Base-by-base conservation (phyloP, 2,329 filamentous ascomycete genomes). In the Paracamarosporium sp. region DNA sequence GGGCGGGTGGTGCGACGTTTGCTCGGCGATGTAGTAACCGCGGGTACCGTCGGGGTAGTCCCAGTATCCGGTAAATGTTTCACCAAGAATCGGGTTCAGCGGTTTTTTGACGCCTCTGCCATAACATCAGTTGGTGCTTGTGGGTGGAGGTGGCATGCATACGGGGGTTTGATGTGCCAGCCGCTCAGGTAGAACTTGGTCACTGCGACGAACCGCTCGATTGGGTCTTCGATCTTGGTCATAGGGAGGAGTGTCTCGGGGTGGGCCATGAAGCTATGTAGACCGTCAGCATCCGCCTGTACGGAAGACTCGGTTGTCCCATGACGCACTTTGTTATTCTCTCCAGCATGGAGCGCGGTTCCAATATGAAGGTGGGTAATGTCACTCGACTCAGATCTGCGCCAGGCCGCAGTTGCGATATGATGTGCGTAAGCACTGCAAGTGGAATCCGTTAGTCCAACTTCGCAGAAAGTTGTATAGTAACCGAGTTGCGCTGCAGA, bases 111-210 rank as follows among this genome's bases (percentile, higher is more conserved):
- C 95, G 61, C 95, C 95, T 68, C 93, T 96, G 67, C 63, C 67
- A 40, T 57, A 50, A 59, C 40, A 64, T 75, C 62, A 73, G 70
- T 63, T 56, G 64, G 36, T 59, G 63, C 60, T 43, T 58, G 20
- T 60, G 59, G 60, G 47, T 9, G 41, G 28, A 31, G 45, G 2
- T 46, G 40, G 28, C 6, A 50, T 60, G 84, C 91, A 73, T 86
- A 96, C 92, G 93, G 91, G 72, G 95, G 95, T 78, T 94, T 95
- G 75, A 99, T 97, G 77, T 99, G 95, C 95, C 95, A 99, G 70
- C 95, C 95, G 77, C 93, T 97, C 43, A 99, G 83, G 78, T 99
- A 99, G 78, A 99, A 99, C 79, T 96, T 97, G 74, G 97, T 92
- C 48, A 99, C 95, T 13, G 93, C 91, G 28, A 98, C 88, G 73